Percentiles rank a stretch among this genome's conserved stretches.
phyloP scores from a whole-genome alignment of 495 filamentous ascomycete species.

The Elasticomyces elasticus region DNA sequence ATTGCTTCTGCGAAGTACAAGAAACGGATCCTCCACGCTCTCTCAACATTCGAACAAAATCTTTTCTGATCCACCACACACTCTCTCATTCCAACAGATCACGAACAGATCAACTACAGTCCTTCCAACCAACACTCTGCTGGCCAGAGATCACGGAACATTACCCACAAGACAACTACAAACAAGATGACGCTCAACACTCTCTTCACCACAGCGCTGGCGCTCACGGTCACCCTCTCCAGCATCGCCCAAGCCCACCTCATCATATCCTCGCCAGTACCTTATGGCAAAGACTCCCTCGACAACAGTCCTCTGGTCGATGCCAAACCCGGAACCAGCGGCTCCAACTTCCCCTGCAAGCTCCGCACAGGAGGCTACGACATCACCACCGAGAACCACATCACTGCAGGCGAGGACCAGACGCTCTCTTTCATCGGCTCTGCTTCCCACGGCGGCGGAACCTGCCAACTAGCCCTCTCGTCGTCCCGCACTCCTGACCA shows the following conservation, averaged over 20 bases:
- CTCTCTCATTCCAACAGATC: background rate
- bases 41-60: no score
- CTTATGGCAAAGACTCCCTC: slow-evolving; percentile 45
- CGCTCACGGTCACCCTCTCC: slow-evolving; percentile 31
- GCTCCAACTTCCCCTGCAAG: slow-evolving; percentile 72
- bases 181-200: slow-evolving; percentile 1
- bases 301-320: slow-evolving; percentile 53
- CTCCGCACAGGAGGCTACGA: slow-evolving; percentile 33
- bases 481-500: slow-evolving; percentile 53
- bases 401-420: slow-evolving; percentile 44
- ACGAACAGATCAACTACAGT: background rate
- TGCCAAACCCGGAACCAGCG: slow-evolving; percentile 32
- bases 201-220: background rate
- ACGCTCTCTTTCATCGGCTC: slow-evolving; percentile 53
- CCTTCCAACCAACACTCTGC: background rate
- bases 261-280: slow-evolving; percentile 57
- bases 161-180: background rate
- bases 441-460: slow-evolving; percentile 76
- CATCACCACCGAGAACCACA: slow-evolving; percentile 37
- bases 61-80: no score
- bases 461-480: slow-evolving; percentile 73
- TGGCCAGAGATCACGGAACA: background rate
- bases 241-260: slow-evolving; percentile 54
- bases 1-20: slow-evolving; percentile 1
- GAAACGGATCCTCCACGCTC: background rate